Conservation (phyloP, 768 basidiomycete genomes). For the Xerocomellus dryophilus region DNA sequence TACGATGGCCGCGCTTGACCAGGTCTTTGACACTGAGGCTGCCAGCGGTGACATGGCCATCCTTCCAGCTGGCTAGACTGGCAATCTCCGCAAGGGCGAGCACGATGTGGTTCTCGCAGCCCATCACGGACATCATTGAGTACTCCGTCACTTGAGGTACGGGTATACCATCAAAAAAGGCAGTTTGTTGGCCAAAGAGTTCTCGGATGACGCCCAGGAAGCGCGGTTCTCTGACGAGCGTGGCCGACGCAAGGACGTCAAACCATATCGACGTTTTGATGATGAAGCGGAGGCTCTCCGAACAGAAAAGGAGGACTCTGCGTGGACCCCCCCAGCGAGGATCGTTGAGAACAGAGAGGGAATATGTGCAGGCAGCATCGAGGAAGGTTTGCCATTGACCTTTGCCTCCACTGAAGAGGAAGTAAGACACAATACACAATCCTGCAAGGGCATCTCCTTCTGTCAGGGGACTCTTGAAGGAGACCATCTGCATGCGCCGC, state of each 20-base stretch:
- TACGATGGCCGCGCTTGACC: constrained; percentile 48
- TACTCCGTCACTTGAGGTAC: constrained; percentile 40
- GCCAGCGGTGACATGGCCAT: constrained; percentile 35
- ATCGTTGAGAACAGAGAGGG: constrained; percentile 44
- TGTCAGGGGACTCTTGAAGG: constrained; percentile 28
- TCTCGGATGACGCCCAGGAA: constrained; percentile 54
- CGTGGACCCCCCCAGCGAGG: constrained; percentile 37
- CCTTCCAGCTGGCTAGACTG: constrained; percentile 65
- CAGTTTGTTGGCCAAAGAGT: constrained; percentile 42
- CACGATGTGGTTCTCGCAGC: constrained; percentile 76
- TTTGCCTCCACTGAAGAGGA: constrained; percentile 73
- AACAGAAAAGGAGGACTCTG: constrained; percentile 44
- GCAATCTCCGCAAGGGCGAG: constrained; percentile 78
- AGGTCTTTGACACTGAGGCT: constrained; percentile 60
- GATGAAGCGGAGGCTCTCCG: constrained; percentile 61
- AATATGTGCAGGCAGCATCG: constrained; percentile 55
- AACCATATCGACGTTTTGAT: constrained; percentile 87
- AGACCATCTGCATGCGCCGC: constrained; percentile 24
- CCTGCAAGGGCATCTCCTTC: constrained; percentile 79
- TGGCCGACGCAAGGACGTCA: constrained; percentile 76
- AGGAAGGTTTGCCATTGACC: constrained; percentile 72
- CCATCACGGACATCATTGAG: constrained; percentile 83
- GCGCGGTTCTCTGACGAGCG: constrained; percentile 56
- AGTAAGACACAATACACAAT: constrained; percentile 69
- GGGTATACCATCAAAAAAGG: constrained; percentile 34